Conservation (phyloP, 306 rosid species). For the Rosa multiflora region DNA sequence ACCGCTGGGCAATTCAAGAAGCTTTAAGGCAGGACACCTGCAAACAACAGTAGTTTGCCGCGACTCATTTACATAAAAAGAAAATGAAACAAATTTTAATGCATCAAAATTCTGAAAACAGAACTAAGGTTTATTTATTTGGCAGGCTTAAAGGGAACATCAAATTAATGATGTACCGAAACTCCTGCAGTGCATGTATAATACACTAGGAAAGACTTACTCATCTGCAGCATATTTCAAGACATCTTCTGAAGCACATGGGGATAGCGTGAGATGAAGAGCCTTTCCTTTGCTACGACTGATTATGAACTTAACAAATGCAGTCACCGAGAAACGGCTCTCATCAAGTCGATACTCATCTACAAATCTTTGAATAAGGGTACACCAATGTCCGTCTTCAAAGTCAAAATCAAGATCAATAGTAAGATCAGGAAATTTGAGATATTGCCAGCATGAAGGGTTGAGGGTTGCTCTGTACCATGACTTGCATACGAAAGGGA, state of each 20-base stretch:
- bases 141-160: too few relatives aligned
- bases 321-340: neutral
- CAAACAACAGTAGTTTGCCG: neutral
- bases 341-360: neutral
- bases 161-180: too few relatives aligned
- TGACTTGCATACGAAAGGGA: neutral
- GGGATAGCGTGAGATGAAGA: neutral
- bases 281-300: neutral
- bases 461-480: neutral
- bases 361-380: too few relatives aligned
- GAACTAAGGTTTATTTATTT: too few relatives aligned
- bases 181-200: too few relatives aligned
- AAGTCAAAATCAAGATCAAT: neutral
- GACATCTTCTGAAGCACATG: neutral
- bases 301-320: neutral
- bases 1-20: neutral
- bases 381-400: too few relatives aligned
- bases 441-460: neutral
- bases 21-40: neutral
- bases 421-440: neutral
- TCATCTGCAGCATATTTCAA: neutral
- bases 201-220: neutral
- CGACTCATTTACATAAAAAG: neutral
- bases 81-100: neutral
- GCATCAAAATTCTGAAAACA: neutral